phyloP scores from a whole-genome alignment of 1,139 yeast genomes.

The Petasospora rhodanensis region DNA sequence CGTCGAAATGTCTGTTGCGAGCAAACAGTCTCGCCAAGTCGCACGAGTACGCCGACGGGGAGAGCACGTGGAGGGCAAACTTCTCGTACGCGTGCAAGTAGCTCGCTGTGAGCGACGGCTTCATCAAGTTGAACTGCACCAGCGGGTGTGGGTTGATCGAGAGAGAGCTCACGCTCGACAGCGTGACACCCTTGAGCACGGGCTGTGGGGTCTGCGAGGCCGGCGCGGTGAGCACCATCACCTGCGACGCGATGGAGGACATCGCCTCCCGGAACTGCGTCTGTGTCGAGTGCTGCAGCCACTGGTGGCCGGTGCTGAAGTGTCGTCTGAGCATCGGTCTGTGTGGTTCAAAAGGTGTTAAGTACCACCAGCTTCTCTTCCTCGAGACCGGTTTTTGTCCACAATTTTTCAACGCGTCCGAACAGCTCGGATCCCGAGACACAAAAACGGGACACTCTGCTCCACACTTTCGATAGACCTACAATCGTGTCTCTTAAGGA shows the following conservation, averaged over 20 bases:
- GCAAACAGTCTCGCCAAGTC: slow-evolving; percentile 57
- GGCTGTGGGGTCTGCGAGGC: slow-evolving; percentile 19
- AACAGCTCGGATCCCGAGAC: too few species aligned
- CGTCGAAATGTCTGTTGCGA: slow-evolving; percentile 40
- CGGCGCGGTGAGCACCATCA: slow-evolving; percentile 38
- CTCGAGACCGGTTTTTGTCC: too few species aligned
- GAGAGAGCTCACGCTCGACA: slow-evolving; percentile 77
- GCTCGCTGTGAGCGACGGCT: slow-evolving; percentile 74
- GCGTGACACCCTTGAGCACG: slow-evolving; percentile 58
- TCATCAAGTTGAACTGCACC: slow-evolving; percentile 74
- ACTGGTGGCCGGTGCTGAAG: too few species aligned
- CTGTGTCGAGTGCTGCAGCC: too few species aligned
- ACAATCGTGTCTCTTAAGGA: too few species aligned
- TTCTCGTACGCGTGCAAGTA: slow-evolving; percentile 49
- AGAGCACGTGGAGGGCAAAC: slow-evolving; percentile 73
- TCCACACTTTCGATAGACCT: too few species aligned
- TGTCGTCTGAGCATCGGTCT: too few species aligned
- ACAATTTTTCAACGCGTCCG: too few species aligned
- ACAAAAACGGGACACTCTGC: too few species aligned
- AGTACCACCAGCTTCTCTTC: too few species aligned
- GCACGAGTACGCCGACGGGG: slow-evolving; percentile 51
- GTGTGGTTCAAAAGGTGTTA: too few species aligned
- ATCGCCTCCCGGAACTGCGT: slow-evolving; percentile 31
- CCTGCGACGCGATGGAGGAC: slow-evolving; percentile 36
- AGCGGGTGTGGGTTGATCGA: slow-evolving; percentile 70